These are phyloP conservation scores for Ambrosia trifida DNA, from an alignment of 129 eudicot genomes.

Conservation along the genomic window DNA sequence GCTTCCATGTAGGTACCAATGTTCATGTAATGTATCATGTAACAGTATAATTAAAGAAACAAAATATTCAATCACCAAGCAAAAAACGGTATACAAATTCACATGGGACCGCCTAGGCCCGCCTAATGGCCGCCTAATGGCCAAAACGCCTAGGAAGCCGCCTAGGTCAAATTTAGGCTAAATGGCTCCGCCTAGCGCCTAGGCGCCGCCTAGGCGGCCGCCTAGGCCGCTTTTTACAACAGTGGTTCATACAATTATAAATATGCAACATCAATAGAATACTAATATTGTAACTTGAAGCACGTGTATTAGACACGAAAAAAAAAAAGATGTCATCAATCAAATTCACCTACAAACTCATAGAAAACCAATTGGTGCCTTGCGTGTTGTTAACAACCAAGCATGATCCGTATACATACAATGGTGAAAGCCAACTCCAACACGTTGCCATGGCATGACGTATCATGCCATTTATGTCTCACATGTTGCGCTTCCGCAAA, in stretches of 20 bases:
- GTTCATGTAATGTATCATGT: no score
- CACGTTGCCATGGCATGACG: background rate
- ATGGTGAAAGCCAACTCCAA: slow-evolving; percentile 13
- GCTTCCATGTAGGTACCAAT: no score
- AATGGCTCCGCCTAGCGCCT: no score
- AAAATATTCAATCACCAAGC: slow-evolving; percentile 9
- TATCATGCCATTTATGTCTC: slow-evolving; percentile 7
- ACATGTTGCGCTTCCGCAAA: slow-evolving; percentile 8
- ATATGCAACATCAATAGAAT: slow-evolving; percentile 5
- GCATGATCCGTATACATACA: slow-evolving; percentile 1
- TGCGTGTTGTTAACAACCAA: slow-evolving; percentile 20
- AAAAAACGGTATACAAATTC: background rate
- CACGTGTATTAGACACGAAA: slow-evolving; percentile 10
- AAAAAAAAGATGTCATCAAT: slow-evolving; percentile 10
- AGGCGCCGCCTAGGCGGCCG: no score
- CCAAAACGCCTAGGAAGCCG: no score
- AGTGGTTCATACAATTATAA: background rate
- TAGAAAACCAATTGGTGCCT: slow-evolving; percentile 1
- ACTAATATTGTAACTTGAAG: slow-evolving; percentile 21
- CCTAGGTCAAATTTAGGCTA: no score
- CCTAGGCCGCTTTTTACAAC: no score
- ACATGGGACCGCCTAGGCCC: no score
- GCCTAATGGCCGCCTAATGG: no score
- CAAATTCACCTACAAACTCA: background rate
- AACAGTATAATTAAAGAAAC: no score